phyloP scores from a whole-genome alignment of 2,329 filamentous ascomycete species.

The Trichoderma endophyticum region DNA sequence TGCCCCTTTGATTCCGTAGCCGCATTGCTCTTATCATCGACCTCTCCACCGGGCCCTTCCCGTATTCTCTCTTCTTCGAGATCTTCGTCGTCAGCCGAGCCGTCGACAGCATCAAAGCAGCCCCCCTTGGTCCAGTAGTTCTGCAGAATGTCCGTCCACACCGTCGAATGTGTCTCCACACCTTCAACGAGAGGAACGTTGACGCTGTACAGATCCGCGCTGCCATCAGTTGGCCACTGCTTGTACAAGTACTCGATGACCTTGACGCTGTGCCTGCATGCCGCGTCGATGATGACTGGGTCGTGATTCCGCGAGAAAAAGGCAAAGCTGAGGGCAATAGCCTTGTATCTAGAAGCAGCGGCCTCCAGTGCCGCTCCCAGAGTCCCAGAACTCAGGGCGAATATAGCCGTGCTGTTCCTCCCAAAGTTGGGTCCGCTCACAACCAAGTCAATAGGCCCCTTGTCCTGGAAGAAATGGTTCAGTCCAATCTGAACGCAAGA shows the following conservation, averaged over 20 bases:
- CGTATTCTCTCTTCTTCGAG: constrained; percentile 71
- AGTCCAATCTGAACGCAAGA: constrained; percentile 79
- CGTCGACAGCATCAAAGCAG: constrained; percentile 79
- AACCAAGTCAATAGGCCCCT: constrained; percentile 70
- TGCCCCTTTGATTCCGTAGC: constrained; percentile 43
- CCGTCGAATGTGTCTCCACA: constrained; percentile 66
- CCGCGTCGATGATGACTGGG: constrained; percentile 72
- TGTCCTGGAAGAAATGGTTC: constrained; percentile 72
- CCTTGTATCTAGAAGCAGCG: constrained; percentile 63
- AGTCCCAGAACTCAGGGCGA: constrained; percentile 74
- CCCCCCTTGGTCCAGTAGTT: constrained; percentile 85
- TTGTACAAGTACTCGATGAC: constrained; percentile 75
- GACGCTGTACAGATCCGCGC: constrained; percentile 81
- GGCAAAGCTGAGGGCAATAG: constrained; percentile 85
- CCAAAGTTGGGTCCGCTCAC: constrained; percentile 81
- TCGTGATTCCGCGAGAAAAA: constrained; percentile 87
- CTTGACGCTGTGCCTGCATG: constrained; percentile 68
- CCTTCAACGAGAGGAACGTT: constrained; percentile 84
- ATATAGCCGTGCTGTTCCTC: constrained; percentile 76
- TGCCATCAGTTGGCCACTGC: constrained; percentile 66
- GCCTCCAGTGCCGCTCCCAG: constrained; percentile 75
- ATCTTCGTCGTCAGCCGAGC: constrained; percentile 56
- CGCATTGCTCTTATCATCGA: constrained; percentile 34
- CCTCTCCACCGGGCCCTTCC: constrained; percentile 55
- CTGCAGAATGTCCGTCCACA: constrained; percentile 85